Percentiles rank a stretch among this genome's conserved stretches.
phyloP scores from a whole-genome alignment of 1,284 basidiomycete genomes.

The Sporisorium sorghi region DNA sequence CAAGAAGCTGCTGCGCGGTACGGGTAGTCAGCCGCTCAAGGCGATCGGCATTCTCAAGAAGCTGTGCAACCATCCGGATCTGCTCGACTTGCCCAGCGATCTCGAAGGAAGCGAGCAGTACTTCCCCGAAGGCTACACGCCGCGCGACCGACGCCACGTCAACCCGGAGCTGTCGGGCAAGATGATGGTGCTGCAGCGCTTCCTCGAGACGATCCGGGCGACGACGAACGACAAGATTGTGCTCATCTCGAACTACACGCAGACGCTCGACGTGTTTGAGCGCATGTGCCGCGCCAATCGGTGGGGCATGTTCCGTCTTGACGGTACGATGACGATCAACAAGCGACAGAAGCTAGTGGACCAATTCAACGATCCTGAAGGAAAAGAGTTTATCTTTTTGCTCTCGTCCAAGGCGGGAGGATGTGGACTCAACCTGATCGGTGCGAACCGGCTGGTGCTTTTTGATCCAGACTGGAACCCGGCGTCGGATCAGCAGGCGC shows the following conservation, averaged over 20 bases:
- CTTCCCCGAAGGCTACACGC: conserved; percentile 83
- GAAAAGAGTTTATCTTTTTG: conserved; percentile 95
- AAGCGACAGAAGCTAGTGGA: conserved; percentile 98
- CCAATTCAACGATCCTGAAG: conserved; percentile 94
- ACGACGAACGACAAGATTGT: conserved; percentile 89
- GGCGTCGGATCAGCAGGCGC: conserved; percentile 96
- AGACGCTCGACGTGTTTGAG: conserved; percentile 84
- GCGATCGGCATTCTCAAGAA: conserved; percentile 98
- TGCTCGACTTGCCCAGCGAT: conserved; percentile 88
- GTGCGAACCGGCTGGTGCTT: conserved; percentile 93
- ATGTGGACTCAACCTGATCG: conserved; percentile 98
- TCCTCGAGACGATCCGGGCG: conserved; percentile 62
- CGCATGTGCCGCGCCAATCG: conserved; percentile 72
- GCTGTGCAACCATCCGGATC: conserved; percentile 95
- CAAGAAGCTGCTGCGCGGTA: conserved; percentile 87
- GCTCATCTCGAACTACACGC: conserved; percentile 97
- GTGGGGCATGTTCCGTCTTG: conserved; percentile 91
- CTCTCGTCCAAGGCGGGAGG: conserved; percentile 98
- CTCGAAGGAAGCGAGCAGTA: conserved; percentile 84
- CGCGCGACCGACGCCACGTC: conserved; percentile 70
- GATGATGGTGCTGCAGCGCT: conserved; percentile 87
- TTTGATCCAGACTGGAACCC: conserved; percentile 99
- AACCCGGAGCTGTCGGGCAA: conserved; percentile 64
- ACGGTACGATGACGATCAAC: conserved; percentile 90
- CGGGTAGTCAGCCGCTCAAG: conserved; percentile 93